Evolutionary conservation across 1,284 basidiomycete genomes (phyloP).

Genomic region (Anthracocystis panici-leucophaei): DNA sequence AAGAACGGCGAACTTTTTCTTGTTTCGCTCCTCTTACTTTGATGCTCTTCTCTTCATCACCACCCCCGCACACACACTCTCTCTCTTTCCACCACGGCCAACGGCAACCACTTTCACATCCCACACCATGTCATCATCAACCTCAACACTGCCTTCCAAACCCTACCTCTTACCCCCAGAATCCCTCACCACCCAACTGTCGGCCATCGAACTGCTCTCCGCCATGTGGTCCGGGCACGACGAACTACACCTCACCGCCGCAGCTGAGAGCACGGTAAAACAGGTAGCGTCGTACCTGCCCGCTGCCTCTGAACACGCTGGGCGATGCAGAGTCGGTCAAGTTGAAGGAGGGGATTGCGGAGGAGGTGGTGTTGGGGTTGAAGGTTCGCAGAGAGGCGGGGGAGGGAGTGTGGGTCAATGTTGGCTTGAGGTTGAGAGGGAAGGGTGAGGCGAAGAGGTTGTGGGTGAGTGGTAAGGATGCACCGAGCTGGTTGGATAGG

Average conservation of each 20-base stretch:
- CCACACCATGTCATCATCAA: not conserved
- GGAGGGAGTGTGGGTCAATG: slow-evolving; percentile 26
- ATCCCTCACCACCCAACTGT: slow-evolving; percentile 18
- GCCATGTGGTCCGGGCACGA: slow-evolving; percentile 55
- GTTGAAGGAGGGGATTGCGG: slow-evolving; percentile 34
- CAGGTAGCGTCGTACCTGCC: slow-evolving; percentile 35
- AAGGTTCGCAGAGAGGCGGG: slow-evolving; percentile 18
- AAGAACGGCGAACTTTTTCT: slow-evolving; percentile 2
- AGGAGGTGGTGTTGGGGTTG: slow-evolving; percentile 32
- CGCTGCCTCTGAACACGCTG: slow-evolving; percentile 30
- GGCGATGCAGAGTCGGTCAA: slow-evolving; percentile 5
- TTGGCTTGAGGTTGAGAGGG: slow-evolving; percentile 25
- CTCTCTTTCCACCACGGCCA: not conserved
- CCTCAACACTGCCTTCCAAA: not conserved
- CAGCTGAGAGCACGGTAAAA: slow-evolving; percentile 17
- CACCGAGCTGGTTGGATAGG: slow-evolving; percentile 33
- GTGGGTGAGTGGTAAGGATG: slow-evolving; percentile 27
- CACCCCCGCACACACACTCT: not conserved
- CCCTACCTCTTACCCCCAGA: slow-evolving; percentile 40
- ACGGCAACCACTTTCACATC: not conserved
- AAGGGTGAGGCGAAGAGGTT: slow-evolving; percentile 8
- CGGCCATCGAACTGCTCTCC: slow-evolving; percentile 44
- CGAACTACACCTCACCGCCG: slow-evolving; percentile 21
- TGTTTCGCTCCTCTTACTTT: too few relatives aligned
- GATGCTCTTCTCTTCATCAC: not conserved